Conservation (phyloP, 306 rosid species). For the Prinsepia uniflora region DNA sequence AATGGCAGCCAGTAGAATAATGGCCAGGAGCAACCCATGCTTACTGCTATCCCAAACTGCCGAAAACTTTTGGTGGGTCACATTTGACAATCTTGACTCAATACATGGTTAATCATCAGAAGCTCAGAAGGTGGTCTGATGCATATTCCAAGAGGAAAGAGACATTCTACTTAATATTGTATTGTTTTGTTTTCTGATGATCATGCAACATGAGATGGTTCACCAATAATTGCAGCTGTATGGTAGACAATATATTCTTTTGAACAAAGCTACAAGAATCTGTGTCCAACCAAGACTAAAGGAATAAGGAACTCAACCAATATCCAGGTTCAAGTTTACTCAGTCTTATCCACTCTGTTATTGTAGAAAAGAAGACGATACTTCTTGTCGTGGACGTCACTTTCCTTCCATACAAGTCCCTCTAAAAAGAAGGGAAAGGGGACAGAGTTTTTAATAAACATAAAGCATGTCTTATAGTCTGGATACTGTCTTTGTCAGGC, state of each 20-base stretch:
- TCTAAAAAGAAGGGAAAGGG: background rate
- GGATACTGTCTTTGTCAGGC: background rate
- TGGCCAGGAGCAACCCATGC: conserved; percentile 2
- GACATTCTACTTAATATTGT: conserved; percentile 7
- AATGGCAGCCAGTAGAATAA: conserved; percentile 6
- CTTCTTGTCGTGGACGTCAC: background rate
- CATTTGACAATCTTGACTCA: conserved; percentile 16
- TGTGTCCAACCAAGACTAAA: background rate
- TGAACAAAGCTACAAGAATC: background rate
- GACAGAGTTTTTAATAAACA: background rate
- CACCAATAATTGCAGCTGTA: conserved; percentile 13
- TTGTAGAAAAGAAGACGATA: background rate
- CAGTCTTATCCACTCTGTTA: background rate
- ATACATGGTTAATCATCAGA: conserved; percentile 11
- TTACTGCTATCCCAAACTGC: conserved; percentile 22
- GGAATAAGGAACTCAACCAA: conserved; percentile 10
- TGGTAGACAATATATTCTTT: background rate
- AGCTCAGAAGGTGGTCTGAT: conserved; percentile 1
- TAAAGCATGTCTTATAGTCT: background rate
- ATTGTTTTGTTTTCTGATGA: conserved; percentile 12
- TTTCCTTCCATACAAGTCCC: background rate
- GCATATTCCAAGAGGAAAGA: conserved; percentile 16
- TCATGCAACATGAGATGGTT: conserved; percentile 10
- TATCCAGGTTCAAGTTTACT: conserved; percentile 2
- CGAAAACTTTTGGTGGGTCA: conserved; percentile 17